phyloP scores from a whole-genome alignment of 2,329 filamentous ascomycete genomes.

The Aspergillus floridensis region DNA sequence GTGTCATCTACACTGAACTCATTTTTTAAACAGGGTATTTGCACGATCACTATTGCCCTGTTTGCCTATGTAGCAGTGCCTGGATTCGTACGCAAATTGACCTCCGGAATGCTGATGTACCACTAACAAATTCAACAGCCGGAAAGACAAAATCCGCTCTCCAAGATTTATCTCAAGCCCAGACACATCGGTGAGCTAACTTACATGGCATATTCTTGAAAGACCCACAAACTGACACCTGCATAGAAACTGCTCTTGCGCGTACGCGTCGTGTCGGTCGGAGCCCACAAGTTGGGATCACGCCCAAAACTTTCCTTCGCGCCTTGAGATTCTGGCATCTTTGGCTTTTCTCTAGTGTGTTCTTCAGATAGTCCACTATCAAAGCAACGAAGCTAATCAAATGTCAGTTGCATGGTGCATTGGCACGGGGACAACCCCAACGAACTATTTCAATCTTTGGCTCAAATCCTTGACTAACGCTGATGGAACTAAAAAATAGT shows the following conservation, averaged over 20 bases:
- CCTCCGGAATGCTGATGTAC: too few species aligned
- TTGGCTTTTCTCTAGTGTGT: slow-evolving; percentile 1
- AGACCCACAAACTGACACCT: background rate
- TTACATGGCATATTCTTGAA: background rate
- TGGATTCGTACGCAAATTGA: background rate
- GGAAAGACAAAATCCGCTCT: slow-evolving; percentile 1
- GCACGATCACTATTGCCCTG: slow-evolving; percentile 2
- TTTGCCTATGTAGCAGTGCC: slow-evolving; percentile 3
- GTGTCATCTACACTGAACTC: rapidly evolving
- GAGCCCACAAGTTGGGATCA: slow-evolving; percentile 2
- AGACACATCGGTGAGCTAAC: background rate
- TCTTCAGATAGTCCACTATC: background rate
- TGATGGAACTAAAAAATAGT: background rate
- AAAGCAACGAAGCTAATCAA: background rate
- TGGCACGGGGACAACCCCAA: background rate
- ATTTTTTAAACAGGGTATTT: background rate
- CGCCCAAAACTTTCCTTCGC: background rate
- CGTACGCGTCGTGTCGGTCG: slow-evolving; percentile 5
- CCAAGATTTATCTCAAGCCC: background rate
- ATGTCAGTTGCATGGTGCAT: slow-evolving; percentile 4
- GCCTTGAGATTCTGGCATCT: slow-evolving; percentile 5
- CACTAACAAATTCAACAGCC: background rate
- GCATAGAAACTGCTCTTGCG: background rate
- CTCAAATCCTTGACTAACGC: slow-evolving; percentile 7
- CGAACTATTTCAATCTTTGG: slow-evolving; percentile 8